Base-by-base conservation (phyloP, 2,329 filamentous ascomycete genomes). In the Lasiodiplodia hormozganensis region DNA sequence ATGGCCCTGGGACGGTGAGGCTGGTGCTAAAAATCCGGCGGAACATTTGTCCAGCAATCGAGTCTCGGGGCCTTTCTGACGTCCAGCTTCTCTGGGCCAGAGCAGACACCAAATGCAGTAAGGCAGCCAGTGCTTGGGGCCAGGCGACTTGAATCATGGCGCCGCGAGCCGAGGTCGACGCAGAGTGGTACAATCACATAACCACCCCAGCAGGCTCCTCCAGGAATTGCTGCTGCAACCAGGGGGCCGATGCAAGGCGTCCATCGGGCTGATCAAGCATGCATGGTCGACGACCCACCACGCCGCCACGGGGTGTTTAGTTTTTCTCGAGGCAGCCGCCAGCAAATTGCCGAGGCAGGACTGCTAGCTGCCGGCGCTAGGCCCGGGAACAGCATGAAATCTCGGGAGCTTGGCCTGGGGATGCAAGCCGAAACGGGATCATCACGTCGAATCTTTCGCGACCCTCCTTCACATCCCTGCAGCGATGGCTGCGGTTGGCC, bases 1-100 rank as follows among this genome's bases (percentile, higher is more conserved):
- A 11, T 47, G 18, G 43, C 3, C 7, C 8, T 11, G 43, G n/a
- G 14, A 47, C 43, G n/a, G 43, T 8, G 43, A 47, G 43, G 18
- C n/a, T 47, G 18, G 43, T 8, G 40, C 40, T 43, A 43, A 43
- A 40, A n/a, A 28, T 4, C 14, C 34, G 57, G 40, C 58, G 34
- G 16, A 62, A 62, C 40, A 51, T 49, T 49, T 62, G 25, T 62
- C 40, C 58, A 49, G 58, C 58, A 62, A 62, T 62, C 12, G 21
- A 43, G 12, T 38, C 21, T 8, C 14, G 18, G 6, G 36, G 57
- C 38, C 31, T 23, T 58, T 38, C n/a, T 21, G 31, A 25, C 18
- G 18, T 21, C 8, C 28, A 36, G 34, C 38, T 47, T 21, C 8
- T 18, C 25, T 23, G 28, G 58, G 11, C 25, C 25, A 21, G 21